These are phyloP conservation scores for Fusarium sacchari DNA, from an alignment of 2,329 filamentous ascomycete species.

Conservation along the genomic window DNA sequence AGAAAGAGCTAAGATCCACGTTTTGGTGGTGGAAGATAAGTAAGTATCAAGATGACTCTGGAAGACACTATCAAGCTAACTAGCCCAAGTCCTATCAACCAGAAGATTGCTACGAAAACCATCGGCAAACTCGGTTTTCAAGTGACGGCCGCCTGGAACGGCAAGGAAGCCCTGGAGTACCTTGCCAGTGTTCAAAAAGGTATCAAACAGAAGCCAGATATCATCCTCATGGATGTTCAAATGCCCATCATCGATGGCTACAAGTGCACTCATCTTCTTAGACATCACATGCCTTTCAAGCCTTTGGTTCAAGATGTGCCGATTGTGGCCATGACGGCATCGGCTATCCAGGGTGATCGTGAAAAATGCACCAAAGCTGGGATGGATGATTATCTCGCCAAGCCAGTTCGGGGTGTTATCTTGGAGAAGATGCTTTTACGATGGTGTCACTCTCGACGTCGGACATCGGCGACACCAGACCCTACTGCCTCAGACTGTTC, in stretches of 20 bases:
- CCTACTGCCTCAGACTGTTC: conserved; percentile 56
- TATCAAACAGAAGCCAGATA: conserved; percentile 69
- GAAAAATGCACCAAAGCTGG: conserved; percentile 79
- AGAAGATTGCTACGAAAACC: conserved; percentile 79
- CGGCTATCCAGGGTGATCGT: conserved; percentile 78
- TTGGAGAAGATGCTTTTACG: conserved; percentile 77
- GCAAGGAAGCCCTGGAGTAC: conserved; percentile 81
- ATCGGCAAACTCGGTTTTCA: conserved; percentile 79
- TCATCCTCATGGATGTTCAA: conserved; percentile 83
- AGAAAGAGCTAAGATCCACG: conserved; percentile 71
- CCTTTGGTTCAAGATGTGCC: conserved; percentile 69
- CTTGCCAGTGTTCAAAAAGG: conserved; percentile 64
- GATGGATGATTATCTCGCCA: conserved; percentile 81
- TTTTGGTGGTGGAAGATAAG: conserved; percentile 88
- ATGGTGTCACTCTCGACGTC: conserved; percentile 62
- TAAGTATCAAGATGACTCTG: conserved; percentile 52
- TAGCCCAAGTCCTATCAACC: conserved; percentile 68
- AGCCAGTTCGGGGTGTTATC: conserved; percentile 75
- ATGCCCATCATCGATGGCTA: conserved; percentile 84
- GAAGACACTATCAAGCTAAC: conserved; percentile 23
- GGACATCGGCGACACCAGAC: conserved; percentile 35
- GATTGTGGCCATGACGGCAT: conserved; percentile 85
- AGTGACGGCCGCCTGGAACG: conserved; percentile 79
- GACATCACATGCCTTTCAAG: conserved; percentile 74
- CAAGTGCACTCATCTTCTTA: conserved; percentile 76